A percentile compares a stretch with the other conserved stretches of the same genome.
Conservation (phyloP, 2,329 filamentous ascomycete species). For the Phoma sp. region DNA sequence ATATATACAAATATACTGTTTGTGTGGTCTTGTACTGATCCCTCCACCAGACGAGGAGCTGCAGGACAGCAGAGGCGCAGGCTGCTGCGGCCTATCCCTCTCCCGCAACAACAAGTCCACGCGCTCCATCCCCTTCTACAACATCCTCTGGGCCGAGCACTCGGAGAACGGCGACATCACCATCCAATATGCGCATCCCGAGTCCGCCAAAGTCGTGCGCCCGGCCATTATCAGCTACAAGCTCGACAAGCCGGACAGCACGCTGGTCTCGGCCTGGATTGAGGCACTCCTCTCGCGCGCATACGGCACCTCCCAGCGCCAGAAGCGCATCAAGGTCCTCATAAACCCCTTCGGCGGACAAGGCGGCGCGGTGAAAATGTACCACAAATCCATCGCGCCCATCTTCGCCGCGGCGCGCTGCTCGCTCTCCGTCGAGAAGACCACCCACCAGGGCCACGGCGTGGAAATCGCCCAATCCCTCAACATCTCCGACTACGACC, state of each 20-base stretch:
- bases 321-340: conserved; percentile 83
- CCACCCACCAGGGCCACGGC: conserved; percentile 76
- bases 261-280: conserved; percentile 66
- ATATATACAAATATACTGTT: conserved; percentile 20
- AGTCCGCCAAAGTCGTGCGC: conserved; percentile 63
- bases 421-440: conserved; percentile 73
- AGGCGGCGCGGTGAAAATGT: conserved; percentile 74
- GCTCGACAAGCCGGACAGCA: conserved; percentile 59
- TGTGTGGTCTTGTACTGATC: conserved; percentile 12
- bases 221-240: conserved; percentile 67
- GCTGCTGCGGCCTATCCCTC: conserved; percentile 62
- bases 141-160: conserved; percentile 81
- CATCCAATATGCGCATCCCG: conserved; percentile 73
- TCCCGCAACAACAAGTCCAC: conserved; percentile 58
- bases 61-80: conserved; percentile 54
- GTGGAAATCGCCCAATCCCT: conserved; percentile 75
- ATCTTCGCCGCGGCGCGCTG: conserved; percentile 84
- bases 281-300: conserved; percentile 69
- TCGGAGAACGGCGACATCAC: conserved; percentile 63
- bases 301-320: conserved; percentile 71
- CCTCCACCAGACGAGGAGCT: conserved; percentile 58
- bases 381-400: conserved; percentile 76
- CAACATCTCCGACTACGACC: conserved; percentile 81
- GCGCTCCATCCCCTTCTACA: conserved; percentile 74
- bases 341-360: conserved; percentile 92